Evolutionary conservation across 352 stramenopile species (phyloP).

Genomic region (Phytophthora fragariaefolia): DNA sequence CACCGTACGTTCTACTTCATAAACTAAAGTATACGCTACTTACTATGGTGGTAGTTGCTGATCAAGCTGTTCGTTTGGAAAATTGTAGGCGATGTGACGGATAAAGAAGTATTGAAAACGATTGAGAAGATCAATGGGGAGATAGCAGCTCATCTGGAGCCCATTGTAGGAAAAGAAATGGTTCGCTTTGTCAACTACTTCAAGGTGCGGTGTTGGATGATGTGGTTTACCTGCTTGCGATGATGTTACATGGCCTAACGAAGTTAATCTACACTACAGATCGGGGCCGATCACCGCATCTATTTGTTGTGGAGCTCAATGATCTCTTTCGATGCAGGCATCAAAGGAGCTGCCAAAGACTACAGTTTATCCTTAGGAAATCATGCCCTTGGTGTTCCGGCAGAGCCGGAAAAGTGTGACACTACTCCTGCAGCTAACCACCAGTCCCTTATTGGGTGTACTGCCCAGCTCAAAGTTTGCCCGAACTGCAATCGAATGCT

Average conservation of each 20-base stretch:
- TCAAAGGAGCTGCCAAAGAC: conserved; percentile 53
- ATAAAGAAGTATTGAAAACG: conserved; percentile 45
- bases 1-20: conserved; percentile 40
- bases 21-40: too few species aligned
- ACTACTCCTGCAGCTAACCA: neutral
- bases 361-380: conserved; percentile 46
- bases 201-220: too few species aligned
- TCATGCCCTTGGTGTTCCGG: conserved; percentile 11
- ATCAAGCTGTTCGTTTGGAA: neutral
- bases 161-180: conserved; percentile 71
- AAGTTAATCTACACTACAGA: conserved; percentile 36
- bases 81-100: conserved; percentile 53
- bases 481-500: conserved; percentile 49
- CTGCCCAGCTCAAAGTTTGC: conserved; percentile 48
- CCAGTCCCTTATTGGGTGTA: conserved; percentile 33
- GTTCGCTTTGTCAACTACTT: conserved; percentile 68
- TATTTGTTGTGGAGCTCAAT: conserved; percentile 78
- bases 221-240: too few species aligned
- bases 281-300: conserved; percentile 63
- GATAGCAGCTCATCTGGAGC: conserved; percentile 60
- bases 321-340: conserved; percentile 62
- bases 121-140: conserved; percentile 70
- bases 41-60: neutral
- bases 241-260: too few species aligned
- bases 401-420: neutral